Conservation (phyloP, 2,329 filamentous ascomycete genomes). For the Penicillium sp. region DNA sequence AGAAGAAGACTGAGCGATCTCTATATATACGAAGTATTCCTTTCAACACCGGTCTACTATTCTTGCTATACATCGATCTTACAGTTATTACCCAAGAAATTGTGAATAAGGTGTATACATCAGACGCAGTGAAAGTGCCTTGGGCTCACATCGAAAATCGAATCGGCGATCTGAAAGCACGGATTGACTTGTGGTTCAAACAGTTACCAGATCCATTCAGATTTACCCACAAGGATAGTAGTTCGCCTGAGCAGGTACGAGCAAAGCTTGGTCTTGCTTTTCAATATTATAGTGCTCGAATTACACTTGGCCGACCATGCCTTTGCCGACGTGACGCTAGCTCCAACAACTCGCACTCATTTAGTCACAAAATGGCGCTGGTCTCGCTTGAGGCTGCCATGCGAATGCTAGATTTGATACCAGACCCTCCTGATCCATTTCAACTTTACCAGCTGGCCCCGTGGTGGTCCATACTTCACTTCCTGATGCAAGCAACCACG, state of each 20-base stretch:
- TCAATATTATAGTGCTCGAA: slow-evolving; percentile 42
- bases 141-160: slow-evolving; percentile 40
- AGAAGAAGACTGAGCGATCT: slow-evolving; percentile 15
- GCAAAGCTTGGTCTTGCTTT: slow-evolving; percentile 40
- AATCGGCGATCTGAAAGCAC: slow-evolving; percentile 34
- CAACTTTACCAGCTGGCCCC: slow-evolving; percentile 39
- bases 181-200: slow-evolving; percentile 37
- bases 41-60: slow-evolving; percentile 33
- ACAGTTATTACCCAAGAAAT: slow-evolving; percentile 38
- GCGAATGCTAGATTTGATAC: slow-evolving; percentile 38
- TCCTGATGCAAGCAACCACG: slow-evolving; percentile 42
- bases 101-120: slow-evolving; percentile 40
- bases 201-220: slow-evolving; percentile 35
- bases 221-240: slow-evolving; percentile 33
- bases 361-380: slow-evolving; percentile 38
- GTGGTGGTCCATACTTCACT: slow-evolving; percentile 46
- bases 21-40: slow-evolving; percentile 33
- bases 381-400: slow-evolving; percentile 37
- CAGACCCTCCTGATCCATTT: slow-evolving; percentile 37
- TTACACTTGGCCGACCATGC: slow-evolving; percentile 43
- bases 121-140: slow-evolving; percentile 34
- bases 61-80: slow-evolving; percentile 38
- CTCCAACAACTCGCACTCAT: slow-evolving; percentile 24
- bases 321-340: slow-evolving; percentile 42
- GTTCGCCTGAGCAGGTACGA: slow-evolving; percentile 31